Conservation (phyloP, 768 basidiomycete species). For the Coprinopsis strossmayeri region DNA sequence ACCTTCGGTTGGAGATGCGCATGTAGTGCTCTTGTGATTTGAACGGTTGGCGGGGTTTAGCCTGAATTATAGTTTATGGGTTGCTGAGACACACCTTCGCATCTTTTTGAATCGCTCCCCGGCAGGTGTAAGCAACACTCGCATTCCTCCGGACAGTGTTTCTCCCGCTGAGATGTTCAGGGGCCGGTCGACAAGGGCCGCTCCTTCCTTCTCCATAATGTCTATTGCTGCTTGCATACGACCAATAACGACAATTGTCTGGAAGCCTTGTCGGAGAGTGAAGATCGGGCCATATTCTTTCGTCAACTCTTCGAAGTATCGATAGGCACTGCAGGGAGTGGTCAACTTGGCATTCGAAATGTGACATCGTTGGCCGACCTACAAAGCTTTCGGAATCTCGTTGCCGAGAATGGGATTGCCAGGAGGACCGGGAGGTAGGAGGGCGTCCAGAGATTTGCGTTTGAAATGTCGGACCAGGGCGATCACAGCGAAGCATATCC, state of each 20-base stretch:
- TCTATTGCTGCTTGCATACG: conserved; percentile 53
- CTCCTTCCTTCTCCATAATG: conserved; percentile 64
- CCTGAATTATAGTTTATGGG: too few relatives aligned
- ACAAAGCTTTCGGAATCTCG: conserved; percentile 34
- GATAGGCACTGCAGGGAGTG: conserved; percentile 29
- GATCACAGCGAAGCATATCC: conserved; percentile 24
- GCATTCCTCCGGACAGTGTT: conserved; percentile 51
- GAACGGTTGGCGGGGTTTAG: too few relatives aligned
- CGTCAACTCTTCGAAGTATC: conserved; percentile 53
- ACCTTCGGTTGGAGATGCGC: conserved; percentile 52
- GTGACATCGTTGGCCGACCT: too few relatives aligned
- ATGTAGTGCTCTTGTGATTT: conserved; percentile 54
- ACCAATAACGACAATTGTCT: conserved; percentile 39
- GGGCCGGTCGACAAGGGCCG: conserved; percentile 48
- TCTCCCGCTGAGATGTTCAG: conserved; percentile 52
- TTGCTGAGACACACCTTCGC: conserved; percentile 38
- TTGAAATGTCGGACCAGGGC: conserved; percentile 23
- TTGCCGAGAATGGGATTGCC: conserved; percentile 35
- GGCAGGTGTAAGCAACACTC: conserved; percentile 47
- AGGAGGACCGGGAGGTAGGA: conserved; percentile 39
- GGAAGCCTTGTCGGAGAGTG: conserved; percentile 44
- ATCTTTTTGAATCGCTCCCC: conserved; percentile 58
- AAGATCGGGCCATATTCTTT: conserved; percentile 58
- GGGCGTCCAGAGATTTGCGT: conserved; percentile 14
- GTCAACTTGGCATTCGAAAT: neutral